Evolutionary conservation across 2,329 filamentous ascomycete genomes (phyloP).

Genomic region (Fusarium falciforme): DNA sequence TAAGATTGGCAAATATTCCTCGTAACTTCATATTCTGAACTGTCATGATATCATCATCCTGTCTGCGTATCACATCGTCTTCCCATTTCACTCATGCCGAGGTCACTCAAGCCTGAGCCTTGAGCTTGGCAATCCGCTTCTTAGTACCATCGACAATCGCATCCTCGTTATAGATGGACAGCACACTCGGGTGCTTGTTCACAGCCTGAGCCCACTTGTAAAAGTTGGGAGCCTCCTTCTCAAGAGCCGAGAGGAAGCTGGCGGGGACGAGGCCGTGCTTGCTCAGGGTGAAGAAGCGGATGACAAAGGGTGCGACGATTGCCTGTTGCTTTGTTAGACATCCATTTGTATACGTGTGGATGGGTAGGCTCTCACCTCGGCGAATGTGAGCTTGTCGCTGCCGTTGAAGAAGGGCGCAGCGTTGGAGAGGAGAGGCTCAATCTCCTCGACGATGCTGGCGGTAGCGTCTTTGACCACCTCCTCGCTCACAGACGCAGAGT

Average conservation of each 20-base stretch:
- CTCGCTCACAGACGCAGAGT: constrained; percentile 56
- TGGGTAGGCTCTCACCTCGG: constrained; percentile 67
- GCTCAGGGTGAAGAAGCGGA: constrained; percentile 67
- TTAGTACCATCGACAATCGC: constrained; percentile 28
- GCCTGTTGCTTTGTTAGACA: constrained; percentile 55
- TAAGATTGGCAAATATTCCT: background rate
- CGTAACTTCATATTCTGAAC: background rate
- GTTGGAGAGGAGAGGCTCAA: constrained; percentile 75
- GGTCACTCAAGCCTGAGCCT: background rate
- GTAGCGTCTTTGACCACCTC: constrained; percentile 63
- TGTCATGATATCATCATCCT: background rate
- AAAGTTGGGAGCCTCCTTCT: constrained; percentile 71
- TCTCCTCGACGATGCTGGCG: constrained; percentile 71
- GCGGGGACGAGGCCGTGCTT: constrained; percentile 66
- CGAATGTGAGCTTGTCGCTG: constrained; percentile 73
- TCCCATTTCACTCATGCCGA: background rate
- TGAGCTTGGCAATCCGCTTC: constrained; percentile 34
- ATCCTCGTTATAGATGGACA: constrained; percentile 68
- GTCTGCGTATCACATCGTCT: background rate
- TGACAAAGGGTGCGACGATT: constrained; percentile 73
- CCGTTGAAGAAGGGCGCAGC: constrained; percentile 73
- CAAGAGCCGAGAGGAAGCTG: constrained; percentile 59
- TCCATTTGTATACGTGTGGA: background rate
- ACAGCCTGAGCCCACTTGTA: constrained; percentile 74
- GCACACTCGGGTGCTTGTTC: constrained; percentile 73